Percentiles rank a stretch among this genome's conserved stretches.
phyloP scores from a whole-genome alignment of 2,329 filamentous ascomycete genomes.

The Rhynchosporium graminicola region DNA sequence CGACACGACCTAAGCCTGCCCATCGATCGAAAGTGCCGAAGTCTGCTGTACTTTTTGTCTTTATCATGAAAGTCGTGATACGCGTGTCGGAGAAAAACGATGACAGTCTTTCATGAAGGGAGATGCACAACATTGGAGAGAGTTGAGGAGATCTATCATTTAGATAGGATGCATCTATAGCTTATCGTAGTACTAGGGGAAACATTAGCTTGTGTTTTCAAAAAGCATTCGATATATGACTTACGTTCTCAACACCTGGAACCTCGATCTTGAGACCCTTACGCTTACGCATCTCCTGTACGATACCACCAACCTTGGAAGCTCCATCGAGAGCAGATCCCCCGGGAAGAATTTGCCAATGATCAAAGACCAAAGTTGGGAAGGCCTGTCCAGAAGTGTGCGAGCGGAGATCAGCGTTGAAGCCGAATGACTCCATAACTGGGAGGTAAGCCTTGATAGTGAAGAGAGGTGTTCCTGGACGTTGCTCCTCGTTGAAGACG shows the following conservation, averaged over 20 bases:
- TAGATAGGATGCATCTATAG: constrained; percentile 62
- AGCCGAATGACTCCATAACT: constrained; percentile 97
- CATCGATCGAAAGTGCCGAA: constrained; percentile 26
- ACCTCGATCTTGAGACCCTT: constrained; percentile 99
- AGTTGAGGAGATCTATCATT: constrained; percentile 38
- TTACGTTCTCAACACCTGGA: constrained; percentile 92
- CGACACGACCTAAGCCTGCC: constrained; percentile 23
- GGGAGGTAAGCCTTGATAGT: constrained; percentile 97
- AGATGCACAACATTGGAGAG: constrained; percentile 32
- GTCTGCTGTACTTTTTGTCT: constrained; percentile 25
- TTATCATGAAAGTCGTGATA: constrained; percentile 37
- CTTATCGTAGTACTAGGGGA: constrained; percentile 92
- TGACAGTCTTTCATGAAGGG: constrained; percentile 30
- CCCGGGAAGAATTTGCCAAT: constrained; percentile 96
- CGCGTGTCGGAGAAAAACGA: constrained; percentile 27
- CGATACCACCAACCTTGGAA: constrained; percentile 79
- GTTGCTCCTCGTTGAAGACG: constrained; percentile 98
- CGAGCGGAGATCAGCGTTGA: constrained; percentile 94
- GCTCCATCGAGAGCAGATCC: constrained; percentile 84
- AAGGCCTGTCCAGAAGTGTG: constrained; percentile 97
- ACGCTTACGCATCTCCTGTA: constrained; percentile 92
- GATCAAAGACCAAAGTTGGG: constrained; percentile 98
- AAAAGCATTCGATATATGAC: constrained; percentile 44
- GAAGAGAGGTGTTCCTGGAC: constrained; percentile 97
- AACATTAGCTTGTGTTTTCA: constrained; percentile 44